Evolutionary conservation across 306 rosid species (phyloP), one percentile per base, ranked within the genome.

Genomic region (Sechiopsis laciniata): DNA sequence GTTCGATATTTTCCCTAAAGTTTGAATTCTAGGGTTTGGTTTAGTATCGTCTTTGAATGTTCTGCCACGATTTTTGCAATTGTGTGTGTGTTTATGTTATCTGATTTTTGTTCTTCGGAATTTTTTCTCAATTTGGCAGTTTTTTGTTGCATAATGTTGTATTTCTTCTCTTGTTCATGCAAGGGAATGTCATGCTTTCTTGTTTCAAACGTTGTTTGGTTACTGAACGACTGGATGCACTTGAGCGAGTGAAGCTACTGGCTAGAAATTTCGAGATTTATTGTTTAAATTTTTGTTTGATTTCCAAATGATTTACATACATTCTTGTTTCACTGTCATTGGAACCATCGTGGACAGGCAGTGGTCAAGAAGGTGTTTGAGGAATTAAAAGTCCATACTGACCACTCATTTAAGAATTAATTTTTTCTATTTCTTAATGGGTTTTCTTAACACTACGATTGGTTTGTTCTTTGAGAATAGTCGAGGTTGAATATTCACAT

Each of bases 11-110:
- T n/a, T 1, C 10, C 21, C 3, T n/a, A 8, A n/a, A 54, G 6
- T 54, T 54, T 22, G 21, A 54, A n/a, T 54, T 54, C 58, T 54
- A 54, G 58, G 58, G 58, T 54, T 54, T 54, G 58, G 58, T 54
- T 54, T 54, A 6, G 58, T 54, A 15, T 54, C 20, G 6, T n/a
- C 46, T 40, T 40, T 40, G 10, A 6, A 54, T 20, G 5, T 54
- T 16, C 10, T 54, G 58, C 58, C 17, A 16, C 11, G 58, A 54
- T 54, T 4, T n/a, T n/a, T n/a, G 58, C 21, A 54, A 54, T 16
- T 51, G n/a, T 37, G n/a, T 51, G 55, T 51, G n/a, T 51, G 55
- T 51, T 2, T 51, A 13, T 12, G n/a, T 51, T 51, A 13, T 10
- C 55, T 51, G 55, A 4, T 3, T 51, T 13, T 40, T 40, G 0